Percentiles rank a stretch among this genome's conserved stretches.
phyloP scores from a whole-genome alignment of 768 basidiomycete species.

The Amanita pseudoporphyria region DNA sequence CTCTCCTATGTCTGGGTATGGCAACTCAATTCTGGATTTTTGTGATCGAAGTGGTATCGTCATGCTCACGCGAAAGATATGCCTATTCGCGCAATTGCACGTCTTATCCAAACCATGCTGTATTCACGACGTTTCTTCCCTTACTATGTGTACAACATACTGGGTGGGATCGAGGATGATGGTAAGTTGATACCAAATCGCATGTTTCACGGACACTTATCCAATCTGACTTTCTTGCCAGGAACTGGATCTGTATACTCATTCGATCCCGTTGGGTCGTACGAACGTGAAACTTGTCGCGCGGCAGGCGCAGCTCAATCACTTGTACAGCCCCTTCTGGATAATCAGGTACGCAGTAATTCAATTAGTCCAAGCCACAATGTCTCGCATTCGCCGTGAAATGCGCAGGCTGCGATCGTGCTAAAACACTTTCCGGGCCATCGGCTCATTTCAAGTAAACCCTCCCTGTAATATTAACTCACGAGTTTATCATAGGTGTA shows the following conservation, averaged over 20 bases:
- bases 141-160: slow-evolving; percentile 95
- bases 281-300: slow-evolving; percentile 94
- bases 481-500: slow-evolving; percentile 70
- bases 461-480: no score
- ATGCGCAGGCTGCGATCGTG: no score
- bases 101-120: slow-evolving; percentile 96
- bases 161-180: slow-evolving; percentile 94
- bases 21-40: neutral
- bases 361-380: no score
- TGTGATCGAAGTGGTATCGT: slow-evolving; percentile 74
- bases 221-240: slow-evolving; percentile 26
- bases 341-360: slow-evolving; percentile 74
- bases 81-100: slow-evolving; percentile 94
- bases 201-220: no score
- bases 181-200: slow-evolving; percentile 41
- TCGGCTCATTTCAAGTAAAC: slow-evolving; percentile 1
- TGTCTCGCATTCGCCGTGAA: neutral
- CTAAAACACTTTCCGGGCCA: neutral
- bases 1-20: slow-evolving; percentile 1
- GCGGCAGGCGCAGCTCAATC: slow-evolving; percentile 94
- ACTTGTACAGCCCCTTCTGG: slow-evolving; percentile 94
- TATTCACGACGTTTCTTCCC: slow-evolving; percentile 97
- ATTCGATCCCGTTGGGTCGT: slow-evolving; percentile 98
- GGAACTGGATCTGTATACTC: slow-evolving; percentile 97
- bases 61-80: slow-evolving; percentile 97